Conservation (phyloP, 805 yeast genomes). For the Candida maltosa region DNA sequence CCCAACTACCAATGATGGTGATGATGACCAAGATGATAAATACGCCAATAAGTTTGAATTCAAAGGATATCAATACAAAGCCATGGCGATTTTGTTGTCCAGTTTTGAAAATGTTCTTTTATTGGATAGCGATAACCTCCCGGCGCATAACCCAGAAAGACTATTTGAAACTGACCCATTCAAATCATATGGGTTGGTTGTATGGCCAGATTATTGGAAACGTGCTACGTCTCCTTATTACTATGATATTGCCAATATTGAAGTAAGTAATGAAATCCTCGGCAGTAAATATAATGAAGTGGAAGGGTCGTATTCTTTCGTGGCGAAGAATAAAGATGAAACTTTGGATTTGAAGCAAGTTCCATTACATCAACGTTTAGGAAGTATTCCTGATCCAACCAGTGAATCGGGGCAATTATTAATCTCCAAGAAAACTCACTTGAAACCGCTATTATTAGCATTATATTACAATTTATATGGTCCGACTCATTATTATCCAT, state of each 20-base stretch:
- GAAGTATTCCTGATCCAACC: conserved; percentile 29
- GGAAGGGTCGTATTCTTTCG: conserved; percentile 15
- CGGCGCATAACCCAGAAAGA: conserved; percentile 60
- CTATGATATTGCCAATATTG: conserved; percentile 64
- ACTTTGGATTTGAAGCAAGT: conserved; percentile 12
- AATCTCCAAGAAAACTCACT: conserved; percentile 30
- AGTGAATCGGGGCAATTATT: conserved; percentile 40
- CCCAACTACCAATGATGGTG: too few species aligned
- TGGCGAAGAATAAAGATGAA: conserved; percentile 1
- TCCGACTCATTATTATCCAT: conserved; percentile 38
- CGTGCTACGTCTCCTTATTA: conserved; percentile 74
- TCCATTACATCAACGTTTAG: conserved; percentile 30
- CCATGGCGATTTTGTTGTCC: conserved; percentile 36
- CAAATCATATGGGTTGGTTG: conserved; percentile 48
- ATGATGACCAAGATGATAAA: conserved; percentile 15
- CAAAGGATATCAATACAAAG: conserved; percentile 43
- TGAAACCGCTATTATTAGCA: conserved; percentile 27
- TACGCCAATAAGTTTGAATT: conserved; percentile 31
- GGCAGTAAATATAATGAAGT: conserved; percentile 32
- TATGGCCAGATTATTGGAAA: conserved; percentile 91
- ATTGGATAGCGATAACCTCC: conserved; percentile 75
- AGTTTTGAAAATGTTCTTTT: conserved; percentile 69
- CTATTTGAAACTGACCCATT: conserved; percentile 59
- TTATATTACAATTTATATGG: conserved; percentile 43
- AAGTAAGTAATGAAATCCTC: conserved; percentile 22